Conservation (phyloP, 2,329 filamentous ascomycete genomes). For the Microdochium paspali region DNA sequence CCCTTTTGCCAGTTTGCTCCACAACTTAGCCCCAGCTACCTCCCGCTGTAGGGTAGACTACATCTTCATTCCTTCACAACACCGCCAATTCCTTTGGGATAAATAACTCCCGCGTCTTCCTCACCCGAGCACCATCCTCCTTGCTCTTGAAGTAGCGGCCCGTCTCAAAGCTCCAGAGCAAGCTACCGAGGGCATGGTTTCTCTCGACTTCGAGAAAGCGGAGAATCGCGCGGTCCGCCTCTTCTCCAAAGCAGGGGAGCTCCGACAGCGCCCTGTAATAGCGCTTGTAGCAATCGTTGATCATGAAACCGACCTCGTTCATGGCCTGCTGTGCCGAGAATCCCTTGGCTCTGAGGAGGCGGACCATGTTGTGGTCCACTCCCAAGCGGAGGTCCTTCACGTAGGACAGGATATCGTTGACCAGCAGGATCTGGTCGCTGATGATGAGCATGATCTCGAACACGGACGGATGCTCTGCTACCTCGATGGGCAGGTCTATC, state of each 20-base stretch:
- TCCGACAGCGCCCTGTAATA: slow-evolving; percentile 13
- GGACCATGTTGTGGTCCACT: slow-evolving; percentile 12
- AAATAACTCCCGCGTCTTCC: no score
- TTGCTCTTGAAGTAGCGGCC: no score
- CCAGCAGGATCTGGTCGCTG: slow-evolving; percentile 10
- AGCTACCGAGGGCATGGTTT: slow-evolving; percentile 12
- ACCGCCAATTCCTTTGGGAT: no score
- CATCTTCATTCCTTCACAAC: no score
- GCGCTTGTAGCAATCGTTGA: slow-evolving; percentile 10
- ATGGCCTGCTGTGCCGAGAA: slow-evolving; percentile 12
- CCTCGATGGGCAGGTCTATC: slow-evolving; percentile 9
- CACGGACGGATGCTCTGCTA: slow-evolving; percentile 10
- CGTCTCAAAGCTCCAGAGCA: slow-evolving; percentile 13
- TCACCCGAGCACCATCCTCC: no score
- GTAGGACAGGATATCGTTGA: slow-evolving; percentile 11
- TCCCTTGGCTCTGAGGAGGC: slow-evolving; percentile 8
- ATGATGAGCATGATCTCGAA: slow-evolving; percentile 7
- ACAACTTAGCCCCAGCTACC: no score
- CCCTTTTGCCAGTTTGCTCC: no score
- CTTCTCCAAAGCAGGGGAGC: slow-evolving; percentile 13
- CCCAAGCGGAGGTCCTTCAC: slow-evolving; percentile 11
- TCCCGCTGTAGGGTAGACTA: no score
- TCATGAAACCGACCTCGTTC: slow-evolving; percentile 10
- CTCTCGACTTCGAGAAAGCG: slow-evolving; percentile 11
- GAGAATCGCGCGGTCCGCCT: slow-evolving; percentile 11